Percentiles rank a stretch among this genome's conserved stretches.
phyloP scores from a whole-genome alignment of 2,329 filamentous ascomycete genomes.

The Colletotrichum graminicola region DNA sequence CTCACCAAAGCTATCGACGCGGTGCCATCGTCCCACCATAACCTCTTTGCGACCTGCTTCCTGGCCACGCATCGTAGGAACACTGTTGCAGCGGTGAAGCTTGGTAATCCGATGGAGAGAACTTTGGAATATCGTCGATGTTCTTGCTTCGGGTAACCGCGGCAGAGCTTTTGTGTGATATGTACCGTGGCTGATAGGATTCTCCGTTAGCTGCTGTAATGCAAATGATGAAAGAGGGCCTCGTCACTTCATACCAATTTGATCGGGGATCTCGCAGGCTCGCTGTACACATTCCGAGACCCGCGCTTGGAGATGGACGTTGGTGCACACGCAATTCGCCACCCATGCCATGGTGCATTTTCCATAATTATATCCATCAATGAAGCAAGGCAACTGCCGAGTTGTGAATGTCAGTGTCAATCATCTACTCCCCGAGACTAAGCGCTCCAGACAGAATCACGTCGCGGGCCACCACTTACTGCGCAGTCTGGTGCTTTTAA shows the following conservation, averaged over 20 bases:
- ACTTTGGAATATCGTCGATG: slow-evolving; percentile 8
- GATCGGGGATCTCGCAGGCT: slow-evolving; percentile 27
- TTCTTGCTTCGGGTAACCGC: slow-evolving; percentile 15
- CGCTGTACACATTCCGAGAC: slow-evolving; percentile 37
- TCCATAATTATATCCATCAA: slow-evolving; percentile 22
- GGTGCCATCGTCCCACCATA: slow-evolving; percentile 41
- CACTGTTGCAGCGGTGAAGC: slow-evolving; percentile 20
- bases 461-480: slow-evolving; percentile 3
- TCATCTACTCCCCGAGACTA: background rate
- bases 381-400: slow-evolving; percentile 30
- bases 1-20: slow-evolving; percentile 33
- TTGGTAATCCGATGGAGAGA: slow-evolving; percentile 20
- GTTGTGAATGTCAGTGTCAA: background rate
- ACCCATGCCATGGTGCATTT: slow-evolving; percentile 28
- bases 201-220: background rate
- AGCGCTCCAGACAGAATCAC: background rate
- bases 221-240: accelerated
- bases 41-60: slow-evolving; percentile 5
- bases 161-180: slow-evolving; percentile 22
- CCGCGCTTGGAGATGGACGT: slow-evolving; percentile 26
- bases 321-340: slow-evolving; percentile 31
- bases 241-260: slow-evolving; percentile 20
- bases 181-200: background rate
- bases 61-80: slow-evolving; percentile 29
- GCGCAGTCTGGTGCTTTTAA: slow-evolving; percentile 29